These are phyloP conservation scores for Astrothelium macrocarpum DNA, from an alignment of 495 filamentous ascomycete species.

Conservation along the genomic window DNA sequence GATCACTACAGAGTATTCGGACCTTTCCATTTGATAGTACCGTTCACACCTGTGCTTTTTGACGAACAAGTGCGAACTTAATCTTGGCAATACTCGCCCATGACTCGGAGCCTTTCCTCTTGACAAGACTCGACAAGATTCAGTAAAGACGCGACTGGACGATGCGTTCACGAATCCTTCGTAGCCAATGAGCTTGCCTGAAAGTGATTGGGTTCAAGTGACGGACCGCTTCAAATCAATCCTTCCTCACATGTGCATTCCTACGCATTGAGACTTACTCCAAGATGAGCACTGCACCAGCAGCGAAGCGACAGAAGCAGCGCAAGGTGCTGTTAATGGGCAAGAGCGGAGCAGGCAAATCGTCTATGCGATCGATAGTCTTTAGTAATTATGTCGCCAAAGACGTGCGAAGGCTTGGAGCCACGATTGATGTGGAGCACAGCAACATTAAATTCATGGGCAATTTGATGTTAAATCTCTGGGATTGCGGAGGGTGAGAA, in stretches of 20 bases:
- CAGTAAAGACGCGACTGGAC: no score
- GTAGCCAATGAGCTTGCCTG: no score
- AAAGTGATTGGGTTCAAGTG: no score
- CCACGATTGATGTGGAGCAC: constrained; percentile 98
- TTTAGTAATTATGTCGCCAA: constrained; percentile 97
- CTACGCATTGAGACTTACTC: neutral
- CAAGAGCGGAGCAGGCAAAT: constrained; percentile 98
- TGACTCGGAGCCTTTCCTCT: no score
- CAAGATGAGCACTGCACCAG: neutral
- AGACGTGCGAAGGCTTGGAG: constrained; percentile 85
- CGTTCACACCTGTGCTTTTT: no score
- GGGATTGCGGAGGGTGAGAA: constrained; percentile 86
- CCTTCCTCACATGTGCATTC: no score
- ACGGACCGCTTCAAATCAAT: no score
- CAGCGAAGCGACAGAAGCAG: constrained; percentile 33
- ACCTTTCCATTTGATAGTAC: no score
- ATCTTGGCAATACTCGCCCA: neutral
- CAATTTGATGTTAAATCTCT: constrained; percentile 91
- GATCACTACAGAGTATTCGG: no score
- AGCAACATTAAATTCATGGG: constrained; percentile 97
- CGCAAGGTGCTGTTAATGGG: constrained; percentile 50
- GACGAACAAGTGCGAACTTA: neutral
- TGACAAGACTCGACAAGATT: no score
- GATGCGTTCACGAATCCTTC: no score
- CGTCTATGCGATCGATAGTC: constrained; percentile 95